These are phyloP conservation scores for Cantharellus anzutake DNA, from an alignment of 768 basidiomycete genomes.

Conservation along the genomic window DNA sequence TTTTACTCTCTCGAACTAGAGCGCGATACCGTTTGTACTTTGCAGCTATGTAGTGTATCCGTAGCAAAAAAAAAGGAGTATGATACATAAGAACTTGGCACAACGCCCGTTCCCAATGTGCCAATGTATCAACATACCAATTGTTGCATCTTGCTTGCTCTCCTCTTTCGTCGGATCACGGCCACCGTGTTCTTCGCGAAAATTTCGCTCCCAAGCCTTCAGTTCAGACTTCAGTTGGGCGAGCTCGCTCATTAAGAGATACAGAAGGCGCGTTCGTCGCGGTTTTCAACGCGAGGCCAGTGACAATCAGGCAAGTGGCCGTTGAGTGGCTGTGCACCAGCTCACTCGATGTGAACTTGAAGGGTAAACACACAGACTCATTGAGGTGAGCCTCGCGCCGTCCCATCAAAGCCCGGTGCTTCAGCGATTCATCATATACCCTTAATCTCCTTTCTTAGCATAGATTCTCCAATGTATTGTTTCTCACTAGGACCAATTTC, in stretches of 20 bases:
- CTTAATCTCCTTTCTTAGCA: too few species aligned
- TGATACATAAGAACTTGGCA: too few species aligned
- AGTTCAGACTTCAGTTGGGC: conserved; percentile 6
- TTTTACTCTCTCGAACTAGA: not conserved
- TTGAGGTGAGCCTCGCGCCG: too few species aligned
- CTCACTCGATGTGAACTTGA: too few species aligned
- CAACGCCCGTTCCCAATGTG: too few species aligned
- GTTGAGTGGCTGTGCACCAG: too few species aligned
- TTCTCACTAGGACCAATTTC: too few species aligned
- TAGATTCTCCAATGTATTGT: too few species aligned
- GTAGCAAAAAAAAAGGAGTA: not conserved
- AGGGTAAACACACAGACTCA: too few species aligned
- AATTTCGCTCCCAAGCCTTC: conserved; percentile 8
- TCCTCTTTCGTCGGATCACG: conserved; percentile 8
- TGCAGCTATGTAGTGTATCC: conserved; percentile 2
- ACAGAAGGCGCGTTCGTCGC: not conserved
- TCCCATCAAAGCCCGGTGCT: too few species aligned
- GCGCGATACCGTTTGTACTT: conserved; percentile 8
- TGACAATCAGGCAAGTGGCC: too few species aligned
- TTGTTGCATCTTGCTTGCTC: conserved; percentile 5
- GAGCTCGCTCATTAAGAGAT: not conserved
- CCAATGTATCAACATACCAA: conserved; percentile 1
- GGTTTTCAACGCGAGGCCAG: not conserved
- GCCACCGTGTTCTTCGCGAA: conserved; percentile 5
- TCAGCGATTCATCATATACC: too few species aligned